Base-by-base conservation (phyloP, 2,329 filamentous ascomycete species). In the Xylaria sp. region DNA sequence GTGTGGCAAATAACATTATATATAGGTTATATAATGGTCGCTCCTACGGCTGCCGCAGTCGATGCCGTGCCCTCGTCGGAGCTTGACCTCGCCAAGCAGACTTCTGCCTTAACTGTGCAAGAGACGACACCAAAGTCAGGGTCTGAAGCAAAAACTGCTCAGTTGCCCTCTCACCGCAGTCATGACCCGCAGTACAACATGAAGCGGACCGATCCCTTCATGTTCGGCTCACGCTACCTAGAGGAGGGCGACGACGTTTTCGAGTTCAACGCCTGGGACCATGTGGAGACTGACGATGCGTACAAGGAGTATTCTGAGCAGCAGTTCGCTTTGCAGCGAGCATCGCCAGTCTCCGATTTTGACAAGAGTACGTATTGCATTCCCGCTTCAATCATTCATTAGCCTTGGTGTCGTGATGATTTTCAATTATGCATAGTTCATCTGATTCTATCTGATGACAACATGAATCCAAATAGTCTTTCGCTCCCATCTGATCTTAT, bases 201-300 rank as follows among this genome's bases (percentile, higher is more conserved):
- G 79, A 98, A 98, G 81, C 87, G 92, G 71, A 91, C 82, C 74
- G 93, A 97, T 74, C 95, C 95, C 17, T 99, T 98, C 78, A 90
- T 96, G 78, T 99, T 99, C 77, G 95, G 95, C 64, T 95, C 92
- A 50, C 92, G 94, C 63, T 91, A 86, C 73, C 87, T 99, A 54
- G 88, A 91, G 72, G 84, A 94, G 76, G 87, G 88, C 74, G 94
- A 97, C 79, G 85, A 98, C 75, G 92, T 96, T 72, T 99, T 94
- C 79, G 91, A 96, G 77, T 97, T 95, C 86, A 99, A 99, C 78
- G 95, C 95, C 38, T 99, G 95, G 95, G 95, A 99, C 76, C 94
- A 99, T 76, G 95, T 98, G 75, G 90, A 94, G 78, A 93, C 93
- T 75, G 94, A 98, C 79, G 88, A 92, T 70, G 84, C 89, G 42